Conservation (phyloP, 306 rosid genomes). For the Vigna reflexopilosa region DNA sequence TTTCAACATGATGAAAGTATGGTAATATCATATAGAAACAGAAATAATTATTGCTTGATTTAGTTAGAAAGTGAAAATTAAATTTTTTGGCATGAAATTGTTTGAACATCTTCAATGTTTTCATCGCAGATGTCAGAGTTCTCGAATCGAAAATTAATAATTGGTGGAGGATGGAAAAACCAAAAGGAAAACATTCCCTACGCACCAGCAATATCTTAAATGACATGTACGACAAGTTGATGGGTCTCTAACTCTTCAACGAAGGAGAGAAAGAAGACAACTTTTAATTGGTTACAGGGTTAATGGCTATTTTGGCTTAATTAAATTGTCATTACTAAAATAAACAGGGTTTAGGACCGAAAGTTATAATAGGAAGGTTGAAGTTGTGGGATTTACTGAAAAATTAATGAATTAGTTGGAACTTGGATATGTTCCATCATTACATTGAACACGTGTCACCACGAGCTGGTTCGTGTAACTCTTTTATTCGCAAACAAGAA, state of each 20-base stretch:
- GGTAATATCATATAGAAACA: no score
- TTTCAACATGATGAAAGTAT: no score
- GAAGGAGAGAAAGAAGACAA: constrained; percentile 12
- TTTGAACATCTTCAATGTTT: not conserved
- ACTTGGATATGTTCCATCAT: no score
- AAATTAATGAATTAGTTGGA: not conserved
- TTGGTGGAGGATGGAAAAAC: not conserved
- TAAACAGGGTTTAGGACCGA: constrained; percentile 15
- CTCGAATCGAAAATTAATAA: not conserved
- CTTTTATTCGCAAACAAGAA: not conserved
- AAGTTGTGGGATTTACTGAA: not conserved
- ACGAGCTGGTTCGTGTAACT: not conserved
- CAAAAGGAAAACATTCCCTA: not conserved
- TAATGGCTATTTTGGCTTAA: not conserved
- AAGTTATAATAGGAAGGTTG: not conserved
- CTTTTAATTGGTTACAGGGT: not conserved
- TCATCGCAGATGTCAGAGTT: not conserved
- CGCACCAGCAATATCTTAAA: not conserved
- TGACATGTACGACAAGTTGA: not conserved
- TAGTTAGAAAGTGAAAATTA: not conserved
- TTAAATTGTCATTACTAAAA: constrained; percentile 18
- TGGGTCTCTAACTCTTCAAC: not conserved
- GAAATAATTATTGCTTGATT: not conserved
- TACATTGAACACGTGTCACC: not conserved
- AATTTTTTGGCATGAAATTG: not conserved